These are phyloP conservation scores for Solanum chiquidenum DNA, from an alignment of 257 asterid species.

Conservation along the genomic window DNA sequence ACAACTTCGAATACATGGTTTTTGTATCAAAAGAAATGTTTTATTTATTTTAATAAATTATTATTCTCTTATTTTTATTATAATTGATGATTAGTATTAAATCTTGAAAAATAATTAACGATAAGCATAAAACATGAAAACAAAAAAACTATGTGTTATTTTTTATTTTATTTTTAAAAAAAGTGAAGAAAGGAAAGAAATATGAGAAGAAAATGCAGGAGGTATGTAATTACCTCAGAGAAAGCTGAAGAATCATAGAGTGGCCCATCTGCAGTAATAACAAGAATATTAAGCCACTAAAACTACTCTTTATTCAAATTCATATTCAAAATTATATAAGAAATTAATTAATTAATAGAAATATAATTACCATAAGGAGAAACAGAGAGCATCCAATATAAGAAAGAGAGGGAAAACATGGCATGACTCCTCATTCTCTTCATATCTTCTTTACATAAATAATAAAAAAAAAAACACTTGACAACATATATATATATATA, in stretches of 20 bases:
- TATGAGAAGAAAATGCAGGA: neutral
- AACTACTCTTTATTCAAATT: neutral
- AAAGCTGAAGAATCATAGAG: conserved; percentile 73
- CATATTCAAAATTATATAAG: neutral
- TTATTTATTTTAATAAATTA: too few relatives aligned
- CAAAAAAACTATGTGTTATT: neutral
- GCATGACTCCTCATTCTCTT: conserved; percentile 11
- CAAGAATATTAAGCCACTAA: neutral
- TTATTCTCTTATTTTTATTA: too few relatives aligned
- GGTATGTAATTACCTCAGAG: conserved; percentile 33
- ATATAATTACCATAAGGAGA: neutral
- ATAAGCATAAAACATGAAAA: neutral
- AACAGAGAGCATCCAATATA: conserved; percentile 3
- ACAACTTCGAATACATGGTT: neutral
- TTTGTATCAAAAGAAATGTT: neutral
- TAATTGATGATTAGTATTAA: too few relatives aligned
- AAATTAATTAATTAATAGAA: neutral
- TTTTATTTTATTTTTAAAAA: too few relatives aligned
- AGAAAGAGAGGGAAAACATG: conserved; percentile 3
- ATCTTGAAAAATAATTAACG: neutral
- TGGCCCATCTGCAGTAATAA: conserved; percentile 57
- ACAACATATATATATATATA: neutral
- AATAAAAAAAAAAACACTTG: neutral
- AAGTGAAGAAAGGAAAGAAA: neutral
- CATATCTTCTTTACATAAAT: neutral